Evolutionary conservation across 495 filamentous ascomycete species (phyloP).

Genomic region (Lichina pygmaea): DNA sequence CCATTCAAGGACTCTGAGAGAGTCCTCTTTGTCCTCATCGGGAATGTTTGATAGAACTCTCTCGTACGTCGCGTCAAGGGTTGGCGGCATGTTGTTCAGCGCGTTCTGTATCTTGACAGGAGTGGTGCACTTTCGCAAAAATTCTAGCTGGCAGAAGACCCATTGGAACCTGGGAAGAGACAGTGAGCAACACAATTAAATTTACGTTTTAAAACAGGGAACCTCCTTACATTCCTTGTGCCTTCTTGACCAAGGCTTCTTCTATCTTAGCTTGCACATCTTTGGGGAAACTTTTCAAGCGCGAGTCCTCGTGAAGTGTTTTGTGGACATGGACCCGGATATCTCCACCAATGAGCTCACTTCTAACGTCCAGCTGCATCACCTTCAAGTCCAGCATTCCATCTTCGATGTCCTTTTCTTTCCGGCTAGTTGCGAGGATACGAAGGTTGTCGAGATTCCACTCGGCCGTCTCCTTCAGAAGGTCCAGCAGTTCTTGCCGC

Average conservation of each 20-base stretch:
- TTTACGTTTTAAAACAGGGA: background rate
- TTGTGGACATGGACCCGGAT: background rate
- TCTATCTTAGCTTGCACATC: slow-evolving; percentile 2
- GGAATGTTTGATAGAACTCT: slow-evolving; percentile 5
- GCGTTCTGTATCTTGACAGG: slow-evolving; percentile 1
- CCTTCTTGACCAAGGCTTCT: slow-evolving; percentile 3
- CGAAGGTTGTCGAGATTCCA: slow-evolving; percentile 2
- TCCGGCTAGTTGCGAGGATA: slow-evolving; percentile 7
- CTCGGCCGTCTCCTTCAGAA: slow-evolving; percentile 2
- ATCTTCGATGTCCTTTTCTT: slow-evolving; percentile 2
- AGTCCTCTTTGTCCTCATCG: slow-evolving; percentile 1
- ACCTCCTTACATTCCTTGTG: slow-evolving; percentile 7
- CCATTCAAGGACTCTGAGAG: slow-evolving; percentile 5
- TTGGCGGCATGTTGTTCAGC: slow-evolving; percentile 4
- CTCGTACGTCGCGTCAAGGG: slow-evolving; percentile 8
- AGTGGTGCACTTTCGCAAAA: slow-evolving; percentile 2
- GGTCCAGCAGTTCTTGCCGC: background rate
- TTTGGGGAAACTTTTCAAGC: background rate
- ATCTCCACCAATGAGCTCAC: background rate
- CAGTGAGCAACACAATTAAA: background rate
- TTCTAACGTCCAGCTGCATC: background rate
- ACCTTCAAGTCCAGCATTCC: background rate
- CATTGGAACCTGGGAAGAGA: slow-evolving; percentile 6
- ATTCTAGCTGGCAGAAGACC: slow-evolving; percentile 7
- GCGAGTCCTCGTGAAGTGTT: background rate